Conservation (phyloP, 1,139 yeast species). For the Arxiozyma bovina region DNA sequence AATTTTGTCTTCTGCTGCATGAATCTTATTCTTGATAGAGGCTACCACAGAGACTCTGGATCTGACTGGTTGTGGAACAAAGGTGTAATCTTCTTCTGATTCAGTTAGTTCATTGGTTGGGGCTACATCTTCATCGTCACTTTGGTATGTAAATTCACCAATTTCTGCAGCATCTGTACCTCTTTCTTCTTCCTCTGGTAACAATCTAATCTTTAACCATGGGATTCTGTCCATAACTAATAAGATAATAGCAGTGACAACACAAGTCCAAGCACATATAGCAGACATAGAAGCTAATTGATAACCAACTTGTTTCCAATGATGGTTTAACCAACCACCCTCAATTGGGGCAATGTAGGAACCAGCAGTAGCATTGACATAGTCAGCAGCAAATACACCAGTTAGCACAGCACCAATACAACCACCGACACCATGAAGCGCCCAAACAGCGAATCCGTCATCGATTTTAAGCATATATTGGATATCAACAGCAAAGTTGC, state of each 20-base stretch:
- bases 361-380: constrained; percentile 70
- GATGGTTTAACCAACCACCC: constrained; percentile 94
- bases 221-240: constrained; percentile 73
- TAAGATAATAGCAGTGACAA: constrained; percentile 63
- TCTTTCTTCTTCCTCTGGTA: constrained; percentile 79
- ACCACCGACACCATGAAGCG: constrained; percentile 93
- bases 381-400: constrained; percentile 90
- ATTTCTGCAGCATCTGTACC: constrained; percentile 88
- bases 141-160: constrained; percentile 73
- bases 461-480: constrained; percentile 69
- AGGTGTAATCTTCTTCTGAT: constrained; percentile 55
- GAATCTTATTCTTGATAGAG: neutral
- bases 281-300: constrained; percentile 82
- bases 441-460: constrained; percentile 93
- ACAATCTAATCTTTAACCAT: constrained; percentile 69
- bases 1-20: constrained; percentile 1
- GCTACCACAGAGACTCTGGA: constrained; percentile 31
- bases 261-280: constrained; percentile 72
- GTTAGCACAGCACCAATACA: constrained; percentile 75
- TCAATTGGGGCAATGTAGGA: constrained; percentile 49
- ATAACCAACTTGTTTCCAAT: constrained; percentile 82
- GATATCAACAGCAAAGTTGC: constrained; percentile 79
- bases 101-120: constrained; percentile 59
- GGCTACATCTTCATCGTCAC: constrained; percentile 67
- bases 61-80: constrained; percentile 70